Evolutionary conservation across 257 asterid genomes (phyloP), one percentile per base, ranked within the genome.

Genomic region (Orobanche coerulescens): DNA sequence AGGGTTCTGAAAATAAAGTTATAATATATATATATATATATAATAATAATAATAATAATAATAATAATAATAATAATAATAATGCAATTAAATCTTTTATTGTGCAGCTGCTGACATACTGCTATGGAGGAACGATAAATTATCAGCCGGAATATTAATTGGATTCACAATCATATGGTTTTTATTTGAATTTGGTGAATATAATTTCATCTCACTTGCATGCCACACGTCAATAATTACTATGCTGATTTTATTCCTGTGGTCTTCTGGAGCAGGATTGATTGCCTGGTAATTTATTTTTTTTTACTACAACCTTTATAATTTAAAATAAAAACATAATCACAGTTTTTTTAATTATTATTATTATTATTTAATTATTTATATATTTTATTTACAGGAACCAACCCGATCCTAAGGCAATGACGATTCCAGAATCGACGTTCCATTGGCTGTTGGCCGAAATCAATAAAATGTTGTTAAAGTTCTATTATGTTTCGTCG

Each of bases 221-320:
- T 79, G 87, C 67, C 77, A 87, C 12, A 40, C 77, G 57, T 67
- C 83, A 49, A 87, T 90, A 16, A 36, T 66, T 15, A 42, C 50
- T 47, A 87, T 85, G 91, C 62, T 81, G 16, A 50, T 74, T 53
- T 25, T 87, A 67, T 77, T 87, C 65, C 34, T 78, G 13, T 84
- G 96, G 97, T 87, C 97, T 25, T 64, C 73, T 1, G 89, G 85
- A 33, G 84, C 90, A 2, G 87, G 75, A 72, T 31, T 86, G 12
- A 26, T 77, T 12, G 73, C 80, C 63, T 65, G 85, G 96, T 86
- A 82, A 58, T 4, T 30, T 3, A 28, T 16, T 14, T 5, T 7
- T n/a, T 3, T 19, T 16, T 14, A 9, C 11, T 14, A 24, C 15
- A 33, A 16, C 43, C 49, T 37, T 16, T 52, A 18, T 13, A 1